Percentiles rank a stretch among this genome's conserved stretches.
Conservation (phyloP, 2,329 filamentous ascomycete genomes). For the Aspergillus aculeatus region DNA sequence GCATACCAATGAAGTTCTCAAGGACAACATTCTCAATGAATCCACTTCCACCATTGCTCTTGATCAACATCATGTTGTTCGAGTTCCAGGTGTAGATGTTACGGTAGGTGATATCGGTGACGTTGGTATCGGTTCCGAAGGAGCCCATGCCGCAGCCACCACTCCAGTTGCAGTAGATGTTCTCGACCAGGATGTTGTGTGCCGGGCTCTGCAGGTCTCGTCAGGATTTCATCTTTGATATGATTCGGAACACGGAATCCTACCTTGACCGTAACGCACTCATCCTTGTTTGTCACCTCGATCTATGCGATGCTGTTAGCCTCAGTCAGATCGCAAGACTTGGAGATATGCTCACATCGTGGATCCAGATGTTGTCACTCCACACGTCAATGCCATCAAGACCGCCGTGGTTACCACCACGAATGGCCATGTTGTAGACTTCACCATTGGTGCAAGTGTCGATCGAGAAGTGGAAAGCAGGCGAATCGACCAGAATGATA, state of each 20-base stretch:
- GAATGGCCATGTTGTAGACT: slow-evolving; percentile 57
- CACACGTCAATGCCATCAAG: slow-evolving; percentile 59
- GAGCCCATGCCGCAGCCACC: slow-evolving; percentile 60
- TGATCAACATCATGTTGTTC: slow-evolving; percentile 65
- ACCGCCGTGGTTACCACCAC: slow-evolving; percentile 53
- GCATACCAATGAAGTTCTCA: slow-evolving; percentile 54
- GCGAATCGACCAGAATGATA: slow-evolving; percentile 50
- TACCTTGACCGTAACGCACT: slow-evolving; percentile 58
- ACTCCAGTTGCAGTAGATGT: slow-evolving; percentile 61
- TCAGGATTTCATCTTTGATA: not conserved
- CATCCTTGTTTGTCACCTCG: slow-evolving; percentile 62
- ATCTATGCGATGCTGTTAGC: slow-evolving; percentile 29
- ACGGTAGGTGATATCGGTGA: slow-evolving; percentile 54
- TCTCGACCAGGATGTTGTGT: slow-evolving; percentile 57
- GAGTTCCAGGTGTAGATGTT: slow-evolving; percentile 59
- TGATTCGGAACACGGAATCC: not conserved
- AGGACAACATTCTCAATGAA: slow-evolving; percentile 51
- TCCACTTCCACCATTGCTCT: slow-evolving; percentile 58
- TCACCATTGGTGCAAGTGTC: slow-evolving; percentile 55
- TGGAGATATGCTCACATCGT: slow-evolving; percentile 43
- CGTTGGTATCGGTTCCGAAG: slow-evolving; percentile 49
- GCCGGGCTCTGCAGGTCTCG: slow-evolving; percentile 42
- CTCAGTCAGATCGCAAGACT: not conserved
- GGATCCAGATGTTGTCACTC: slow-evolving; percentile 57
- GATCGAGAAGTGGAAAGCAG: slow-evolving; percentile 52